A percentile compares a stretch with the other conserved stretches of the same genome.
Evolutionary conservation across 2,329 filamentous ascomycete genomes (phyloP).

Genomic region (Penicillium sp.): DNA sequence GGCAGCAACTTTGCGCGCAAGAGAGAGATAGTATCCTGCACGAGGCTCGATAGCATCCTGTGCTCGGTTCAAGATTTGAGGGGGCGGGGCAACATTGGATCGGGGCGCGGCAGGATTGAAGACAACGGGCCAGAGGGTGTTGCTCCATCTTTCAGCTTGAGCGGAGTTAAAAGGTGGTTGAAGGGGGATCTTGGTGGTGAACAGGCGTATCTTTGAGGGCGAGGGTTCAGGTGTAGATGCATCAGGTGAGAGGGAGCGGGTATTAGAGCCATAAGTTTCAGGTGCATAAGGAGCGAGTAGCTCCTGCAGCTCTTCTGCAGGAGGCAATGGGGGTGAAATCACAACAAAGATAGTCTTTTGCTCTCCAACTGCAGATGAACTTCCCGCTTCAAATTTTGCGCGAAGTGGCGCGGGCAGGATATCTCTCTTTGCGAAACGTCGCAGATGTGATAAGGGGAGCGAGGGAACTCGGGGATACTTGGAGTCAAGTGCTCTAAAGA

Average conservation of each 20-base stretch:
- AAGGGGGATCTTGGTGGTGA: conserved; percentile 39
- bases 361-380: conserved; percentile 4
- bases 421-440: conserved; percentile 41
- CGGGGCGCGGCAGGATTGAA: conserved; percentile 48
- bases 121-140: conserved; percentile 43
- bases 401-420: conserved; percentile 34
- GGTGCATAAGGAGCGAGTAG: conserved; percentile 41
- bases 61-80: conserved; percentile 35
- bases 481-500: conserved; percentile 38
- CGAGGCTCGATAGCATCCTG: conserved; percentile 37
- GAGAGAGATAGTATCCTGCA: conserved; percentile 40
- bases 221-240: conserved; percentile 1
- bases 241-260: neutral
- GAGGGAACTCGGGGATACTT: conserved; percentile 36
- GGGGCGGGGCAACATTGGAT: conserved; percentile 44
- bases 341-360: conserved; percentile 42
- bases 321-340: conserved; percentile 42
- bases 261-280: neutral
- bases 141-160: conserved; percentile 46
- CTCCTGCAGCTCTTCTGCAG: conserved; percentile 31
- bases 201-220: conserved; percentile 24
- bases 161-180: conserved; percentile 39
- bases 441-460: conserved; percentile 38
- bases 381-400: conserved; percentile 18
- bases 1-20: conserved; percentile 40